A percentile compares a stretch with the other conserved stretches of the same genome.
phyloP scores from a whole-genome alignment of 164 flowering plant genomes.

The grape (Vitis vinifera) region DNA sequence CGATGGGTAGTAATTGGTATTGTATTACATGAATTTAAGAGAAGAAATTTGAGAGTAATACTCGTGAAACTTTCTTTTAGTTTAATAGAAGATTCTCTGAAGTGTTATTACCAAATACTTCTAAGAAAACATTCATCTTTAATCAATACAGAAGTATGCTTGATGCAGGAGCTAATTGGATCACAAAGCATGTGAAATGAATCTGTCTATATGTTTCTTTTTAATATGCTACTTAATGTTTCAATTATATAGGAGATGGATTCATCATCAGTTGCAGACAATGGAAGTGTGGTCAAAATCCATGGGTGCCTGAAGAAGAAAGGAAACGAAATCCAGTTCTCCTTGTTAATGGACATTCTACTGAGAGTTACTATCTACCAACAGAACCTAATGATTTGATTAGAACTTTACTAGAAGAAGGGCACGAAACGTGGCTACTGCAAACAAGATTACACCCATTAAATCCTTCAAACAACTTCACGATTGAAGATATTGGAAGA shows the following conservation, averaged over 20 bases:
- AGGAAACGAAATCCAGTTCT: conserved; percentile 41
- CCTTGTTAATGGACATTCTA: conserved; percentile 51
- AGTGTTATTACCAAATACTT: no score
- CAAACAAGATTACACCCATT: conserved; percentile 53
- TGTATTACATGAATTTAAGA: no score
- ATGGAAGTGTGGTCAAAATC: conserved; percentile 33
- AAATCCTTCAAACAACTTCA: conserved; percentile 46
- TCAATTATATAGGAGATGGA: conserved; percentile 44
- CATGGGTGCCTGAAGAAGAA: conserved; percentile 18
- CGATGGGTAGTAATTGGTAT: no score
- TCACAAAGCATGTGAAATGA: no score
- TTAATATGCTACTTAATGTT: no score
- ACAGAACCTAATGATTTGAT: conserved; percentile 61
- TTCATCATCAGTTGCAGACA: conserved; percentile 46
- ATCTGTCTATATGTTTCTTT: no score
- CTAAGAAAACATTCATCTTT: no score
- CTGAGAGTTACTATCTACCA: conserved; percentile 58
- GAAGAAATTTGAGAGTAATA: no score
- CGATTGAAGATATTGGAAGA: conserved; percentile 57
- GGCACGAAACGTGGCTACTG: conserved; percentile 54
- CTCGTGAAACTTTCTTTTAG: no score
- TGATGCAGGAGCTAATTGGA: no score
- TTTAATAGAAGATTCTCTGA: no score
- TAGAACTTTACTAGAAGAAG: conserved; percentile 49
- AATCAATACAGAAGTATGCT: no score